Evolutionary conservation across 2,329 filamentous ascomycete species (phyloP), one percentile per base, ranked within the genome.

Genomic region (Penicillium griseofulvum): DNA sequence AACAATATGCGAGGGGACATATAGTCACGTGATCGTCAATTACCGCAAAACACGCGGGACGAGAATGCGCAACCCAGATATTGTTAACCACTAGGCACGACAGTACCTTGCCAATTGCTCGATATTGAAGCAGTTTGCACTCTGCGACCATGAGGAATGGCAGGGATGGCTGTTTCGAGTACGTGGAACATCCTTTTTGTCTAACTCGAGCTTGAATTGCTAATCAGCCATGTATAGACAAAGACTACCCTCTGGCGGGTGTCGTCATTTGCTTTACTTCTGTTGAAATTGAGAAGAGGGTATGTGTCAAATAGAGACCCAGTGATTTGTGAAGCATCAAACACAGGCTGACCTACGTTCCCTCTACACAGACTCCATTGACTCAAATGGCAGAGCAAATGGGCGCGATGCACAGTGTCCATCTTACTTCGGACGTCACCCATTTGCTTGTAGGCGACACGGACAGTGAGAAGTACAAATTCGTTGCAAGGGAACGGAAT

Each of bases 401-500:
- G 80, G 94, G 94, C 61, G 94, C 92, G 48, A 75, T 83, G 57
- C 89, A 96, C 80, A 91, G 89, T 66, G 88, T 91, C 73, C 92
- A 99, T 72, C 84, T 99, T 42, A 97, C 92, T n/a, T 90, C 89
- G 54, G 91, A 97, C 72, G 91, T 96, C 45, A 97, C 94, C 5
- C 94, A 99, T 77, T 85, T 99, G 44, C 83, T 99, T 60, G 90
- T 96, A 58, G 94, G 92, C 71, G 87, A 89, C 66, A 89, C 91
- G 67, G 85, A 93, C 70, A 97, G 93, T 0, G 85, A 89, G 47
- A 99, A 99, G 74, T 99, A 99, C 76, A 88, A 87, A 72, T 96
- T 96, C 79, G 93, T 97, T 67, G 94, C 93, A 51, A 90, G 87
- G 69, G 89, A 93, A 71, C 84, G 94, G 49, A 86, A 88, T 45